Evolutionary conservation across 164 flowering plant genomes (phyloP).

Genomic region (Tetracentron sinense): DNA sequence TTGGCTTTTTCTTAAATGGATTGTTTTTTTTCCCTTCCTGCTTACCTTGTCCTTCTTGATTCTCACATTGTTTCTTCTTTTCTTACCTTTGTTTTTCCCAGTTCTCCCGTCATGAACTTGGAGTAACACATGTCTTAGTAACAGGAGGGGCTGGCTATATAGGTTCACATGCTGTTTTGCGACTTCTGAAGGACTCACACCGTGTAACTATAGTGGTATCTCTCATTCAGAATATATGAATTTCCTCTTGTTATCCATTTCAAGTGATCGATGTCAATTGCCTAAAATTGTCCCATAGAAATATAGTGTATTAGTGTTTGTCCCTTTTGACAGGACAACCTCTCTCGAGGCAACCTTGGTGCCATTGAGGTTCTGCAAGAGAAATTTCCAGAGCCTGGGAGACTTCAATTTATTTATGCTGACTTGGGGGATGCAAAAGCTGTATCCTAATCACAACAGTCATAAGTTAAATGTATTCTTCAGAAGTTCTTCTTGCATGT

Average conservation of each 20-base stretch:
- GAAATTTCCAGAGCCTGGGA: conserved; percentile 79
- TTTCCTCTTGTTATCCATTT: background rate
- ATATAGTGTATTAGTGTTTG: background rate
- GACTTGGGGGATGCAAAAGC: conserved; percentile 90
- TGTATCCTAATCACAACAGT: conserved; percentile 47
- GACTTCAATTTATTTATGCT: conserved; percentile 92
- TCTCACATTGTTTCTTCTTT: background rate
- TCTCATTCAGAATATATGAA: conserved; percentile 1
- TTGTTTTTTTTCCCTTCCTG: background rate
- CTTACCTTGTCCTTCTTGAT: background rate
- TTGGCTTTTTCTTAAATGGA: background rate
- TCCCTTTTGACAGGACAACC: conserved; percentile 62
- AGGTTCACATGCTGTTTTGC: conserved; percentile 90
- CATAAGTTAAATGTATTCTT: background rate
- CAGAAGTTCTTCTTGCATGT: background rate
- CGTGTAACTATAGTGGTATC: conserved; percentile 91
- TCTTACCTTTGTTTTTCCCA: conserved; percentile 13
- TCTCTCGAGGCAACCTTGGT: conserved; percentile 89
- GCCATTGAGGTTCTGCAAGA: conserved; percentile 73
- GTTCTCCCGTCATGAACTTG: conserved; percentile 74
- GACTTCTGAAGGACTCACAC: conserved; percentile 76
- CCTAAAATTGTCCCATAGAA: background rate
- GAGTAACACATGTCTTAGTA: conserved; percentile 86
- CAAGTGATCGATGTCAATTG: background rate
- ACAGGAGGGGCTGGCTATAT: conserved; percentile 98